Evolutionary conservation across 148 eudicot genomes (phyloP), one percentile per base, ranked within the genome.

Genomic region (Fagopyrum esculentum): DNA sequence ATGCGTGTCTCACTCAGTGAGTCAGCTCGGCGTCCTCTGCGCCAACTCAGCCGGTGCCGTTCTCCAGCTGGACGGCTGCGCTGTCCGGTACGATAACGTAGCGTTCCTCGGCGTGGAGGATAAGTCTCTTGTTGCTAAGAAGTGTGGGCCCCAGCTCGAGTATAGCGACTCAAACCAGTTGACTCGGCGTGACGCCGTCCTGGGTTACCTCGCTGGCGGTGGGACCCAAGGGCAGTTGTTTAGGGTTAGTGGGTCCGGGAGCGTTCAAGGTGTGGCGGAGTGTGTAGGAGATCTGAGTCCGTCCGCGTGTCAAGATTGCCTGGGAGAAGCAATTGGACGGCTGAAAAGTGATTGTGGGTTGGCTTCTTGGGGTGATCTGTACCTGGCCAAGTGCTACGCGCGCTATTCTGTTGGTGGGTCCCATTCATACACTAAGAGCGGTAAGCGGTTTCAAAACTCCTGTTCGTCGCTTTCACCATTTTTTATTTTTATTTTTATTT

Each of bases 231-330:
- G 35, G 35, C 86, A 83, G 75, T 48, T 76, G 16, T 89, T 75
- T 55, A 45, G 93, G 71, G 88, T 85, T 0, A 86, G 87, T 0
- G 87, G 86, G 77, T 22, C 87, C 1, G 84, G 75, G 68, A 84
- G 80, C 76, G 88, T 87, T 4, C 82, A 81, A 48, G 93, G 90
- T 5, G 79, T 89, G 83, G 93, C 87, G 44, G 83, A 83, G 80
- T 89, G 93, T 49, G 86, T 82, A 0, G 90, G 90, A 68, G 93
- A 89, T 59, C 78, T 89, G 80, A 83, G 83, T 54, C 49, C 30
- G 52, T 81, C 81, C 26, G 78, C 83, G 82, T 89, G 93, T 71
- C 90, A 85, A 74, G 93, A 89, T 81, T 89, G 93, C 74, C 13
- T 86, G 43, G 16, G 30, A 70, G 93, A 87, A 76, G 87, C 88